phyloP scores from a whole-genome alignment of 2,329 filamentous ascomycete species.

The Aspergillus cejpii region DNA sequence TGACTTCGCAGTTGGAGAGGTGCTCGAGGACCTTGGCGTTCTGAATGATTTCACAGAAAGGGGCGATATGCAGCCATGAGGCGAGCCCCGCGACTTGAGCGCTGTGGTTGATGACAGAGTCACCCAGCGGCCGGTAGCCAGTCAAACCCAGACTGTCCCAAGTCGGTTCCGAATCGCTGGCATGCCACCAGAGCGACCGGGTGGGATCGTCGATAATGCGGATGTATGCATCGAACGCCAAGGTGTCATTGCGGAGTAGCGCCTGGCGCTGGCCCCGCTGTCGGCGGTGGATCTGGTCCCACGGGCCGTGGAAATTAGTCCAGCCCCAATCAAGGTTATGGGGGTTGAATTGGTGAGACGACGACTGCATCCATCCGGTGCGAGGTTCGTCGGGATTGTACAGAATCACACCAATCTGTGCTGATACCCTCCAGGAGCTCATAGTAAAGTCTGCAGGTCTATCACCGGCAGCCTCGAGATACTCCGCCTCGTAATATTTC shows the following conservation, averaged over 20 bases:
- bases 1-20: conserved; percentile 40
- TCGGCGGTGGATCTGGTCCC: conserved; percentile 53
- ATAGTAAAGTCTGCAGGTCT: conserved; percentile 8
- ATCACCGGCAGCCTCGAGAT: conserved; percentile 13
- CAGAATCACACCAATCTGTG: conserved; percentile 55
- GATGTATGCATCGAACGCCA: conserved; percentile 57
- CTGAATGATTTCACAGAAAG: conserved; percentile 53
- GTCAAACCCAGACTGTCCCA: conserved; percentile 55
- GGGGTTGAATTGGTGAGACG: conserved; percentile 54
- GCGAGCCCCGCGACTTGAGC: conserved; percentile 51
- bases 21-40: conserved; percentile 44
- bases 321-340: conserved; percentile 57
- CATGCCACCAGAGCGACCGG: conserved; percentile 55
- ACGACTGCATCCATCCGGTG: conserved; percentile 50
- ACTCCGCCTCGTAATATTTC: conserved; percentile 27
- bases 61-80: conserved; percentile 53
- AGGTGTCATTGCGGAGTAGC: conserved; percentile 54
- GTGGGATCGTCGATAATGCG: conserved; percentile 56
- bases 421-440: conserved; percentile 47
- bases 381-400: conserved; percentile 59
- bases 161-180: conserved; percentile 46
- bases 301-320: conserved; percentile 55
- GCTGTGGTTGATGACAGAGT: conserved; percentile 42
- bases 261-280: conserved; percentile 53
- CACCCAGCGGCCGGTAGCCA: conserved; percentile 49